Evolutionary conservation across 1,284 basidiomycete genomes (phyloP).

Genomic region (Malassezia brasiliensis): DNA sequence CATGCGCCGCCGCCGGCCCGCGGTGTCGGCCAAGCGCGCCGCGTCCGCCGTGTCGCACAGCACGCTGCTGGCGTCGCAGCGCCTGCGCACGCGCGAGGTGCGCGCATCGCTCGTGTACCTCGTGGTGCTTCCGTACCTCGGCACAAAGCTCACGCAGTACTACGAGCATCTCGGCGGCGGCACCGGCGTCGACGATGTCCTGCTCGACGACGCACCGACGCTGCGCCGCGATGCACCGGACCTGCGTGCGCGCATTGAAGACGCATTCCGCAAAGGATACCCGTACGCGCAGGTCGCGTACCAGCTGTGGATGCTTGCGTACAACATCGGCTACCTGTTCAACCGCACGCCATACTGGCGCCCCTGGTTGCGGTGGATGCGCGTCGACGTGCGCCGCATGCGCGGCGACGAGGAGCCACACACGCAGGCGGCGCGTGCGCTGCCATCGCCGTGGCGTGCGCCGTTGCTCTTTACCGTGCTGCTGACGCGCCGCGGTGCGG

Average conservation of each 20-base stretch:
- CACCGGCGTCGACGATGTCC: conserved; percentile 49
- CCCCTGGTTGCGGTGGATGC: conserved; percentile 79
- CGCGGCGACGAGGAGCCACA: conserved; percentile 47
- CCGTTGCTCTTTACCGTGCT: conserved; percentile 20
- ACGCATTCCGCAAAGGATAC: conserved; percentile 60
- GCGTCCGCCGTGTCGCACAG: conserved; percentile 5
- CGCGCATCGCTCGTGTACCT: conserved; percentile 46
- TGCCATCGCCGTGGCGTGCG: conserved; percentile 3
- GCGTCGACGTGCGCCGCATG: conserved; percentile 68
- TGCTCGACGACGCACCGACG: conserved; percentile 41
- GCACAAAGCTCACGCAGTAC: conserved; percentile 77
- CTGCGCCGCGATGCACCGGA: neutral
- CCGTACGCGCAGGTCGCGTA: conserved; percentile 69
- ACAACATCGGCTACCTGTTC: conserved; percentile 84
- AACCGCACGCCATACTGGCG: conserved; percentile 76
- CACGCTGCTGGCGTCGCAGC: conserved; percentile 18
- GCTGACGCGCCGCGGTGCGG: conserved; percentile 22
- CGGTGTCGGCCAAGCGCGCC: conserved; percentile 33
- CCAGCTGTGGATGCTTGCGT: conserved; percentile 66
- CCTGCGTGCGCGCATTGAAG: neutral
- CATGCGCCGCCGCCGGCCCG: conserved; percentile 63
- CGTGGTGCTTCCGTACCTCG: conserved; percentile 79
- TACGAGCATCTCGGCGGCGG: conserved; percentile 83
- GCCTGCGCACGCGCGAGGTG: conserved; percentile 24
- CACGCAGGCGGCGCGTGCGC: neutral